Evolutionary conservation across 2,329 filamentous ascomycete species (phyloP), one percentile per base, ranked within the genome.

Genomic region (Achaetomium macrosporum): DNA sequence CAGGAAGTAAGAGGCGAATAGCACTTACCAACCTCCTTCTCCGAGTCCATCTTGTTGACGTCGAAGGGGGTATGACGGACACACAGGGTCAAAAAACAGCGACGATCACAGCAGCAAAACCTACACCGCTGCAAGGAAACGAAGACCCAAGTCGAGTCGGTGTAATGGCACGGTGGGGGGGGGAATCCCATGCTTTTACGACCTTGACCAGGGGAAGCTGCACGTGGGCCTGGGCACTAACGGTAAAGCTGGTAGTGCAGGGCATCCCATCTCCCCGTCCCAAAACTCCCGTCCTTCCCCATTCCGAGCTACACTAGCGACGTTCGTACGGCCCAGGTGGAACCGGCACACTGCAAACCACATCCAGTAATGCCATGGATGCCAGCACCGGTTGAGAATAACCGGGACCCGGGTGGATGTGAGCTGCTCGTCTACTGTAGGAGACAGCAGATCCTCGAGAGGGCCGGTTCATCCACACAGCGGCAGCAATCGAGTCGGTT

Each of bases 11-110:
- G n/a, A n/a, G n/a, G n/a, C n/a, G n/a, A n/a, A n/a, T 25, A 4
- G 4, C 4, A 42, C 57, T 17, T 52, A 60, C 58, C 51, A 25
- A 59, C 51, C 42, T 59, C 58, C 55, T 60, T 60, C n/a, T 60
- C 57, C 17, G 25, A 10, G 44, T 56, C 51, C 47, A 39, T 46
- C 50, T 37, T 57, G 45, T n/a, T n/a, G n/a, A n/a, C n/a, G n/a
- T n/a, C n/a, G n/a, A n/a, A n/a, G n/a, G n/a, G n/a, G n/a, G n/a
- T n/a, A n/a, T n/a, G n/a, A n/a, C n/a, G n/a, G n/a, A n/a, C n/a
- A n/a, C n/a, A n/a, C n/a, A n/a, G n/a, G n/a, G n/a, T n/a, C n/a
- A n/a, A 19, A 16, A 30, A 36, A 5, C n/a, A 25, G 25, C 25
- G 7, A 25, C 25, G 25, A 25, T 7, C 25, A 7, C 25, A 25